These are phyloP conservation scores for Saccharomyces uvarum DNA, from an alignment of 1,139 yeast species.

Conservation along the genomic window DNA sequence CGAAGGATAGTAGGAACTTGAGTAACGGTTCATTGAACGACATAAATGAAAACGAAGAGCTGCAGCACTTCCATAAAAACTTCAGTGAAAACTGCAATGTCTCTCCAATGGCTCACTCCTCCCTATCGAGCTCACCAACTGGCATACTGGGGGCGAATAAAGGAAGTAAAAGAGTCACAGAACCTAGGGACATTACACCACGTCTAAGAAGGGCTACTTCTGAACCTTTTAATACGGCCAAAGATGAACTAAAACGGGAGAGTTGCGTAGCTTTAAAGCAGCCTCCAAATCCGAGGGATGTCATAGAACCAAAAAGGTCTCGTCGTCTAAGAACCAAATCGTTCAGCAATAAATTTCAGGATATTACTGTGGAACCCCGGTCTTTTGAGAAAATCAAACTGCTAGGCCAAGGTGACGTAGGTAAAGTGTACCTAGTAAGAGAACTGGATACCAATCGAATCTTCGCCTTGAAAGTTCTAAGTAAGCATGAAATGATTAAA, in stretches of 20 bases:
- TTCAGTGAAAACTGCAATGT: background rate
- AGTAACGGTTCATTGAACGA: slow-evolving; percentile 27
- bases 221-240: slow-evolving; percentile 12
- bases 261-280: background rate
- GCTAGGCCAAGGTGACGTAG: slow-evolving; percentile 95
- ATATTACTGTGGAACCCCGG: slow-evolving; percentile 75
- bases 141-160: background rate
- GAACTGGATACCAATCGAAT: slow-evolving; percentile 68
- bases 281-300: slow-evolving; percentile 5
- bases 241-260: slow-evolving; percentile 4
- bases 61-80: slow-evolving; percentile 17
- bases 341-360: slow-evolving; percentile 58
- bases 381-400: slow-evolving; percentile 83
- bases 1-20: slow-evolving; percentile 14
- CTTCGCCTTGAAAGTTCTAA: slow-evolving; percentile 88
- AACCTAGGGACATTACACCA: slow-evolving; percentile 13
- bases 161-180: slow-evolving; percentile 4
- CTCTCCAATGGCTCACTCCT: background rate
- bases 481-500: slow-evolving; percentile 88
- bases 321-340: slow-evolving; percentile 42
- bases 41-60: slow-evolving; percentile 29
- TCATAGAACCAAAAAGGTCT: slow-evolving; percentile 28
- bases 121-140: background rate
- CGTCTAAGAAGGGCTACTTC: slow-evolving; percentile 23
- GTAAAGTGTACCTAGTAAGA: slow-evolving; percentile 85